Evolutionary conservation across 164 flowering plant species (phyloP).

Genomic region (Vitis amurensis): DNA sequence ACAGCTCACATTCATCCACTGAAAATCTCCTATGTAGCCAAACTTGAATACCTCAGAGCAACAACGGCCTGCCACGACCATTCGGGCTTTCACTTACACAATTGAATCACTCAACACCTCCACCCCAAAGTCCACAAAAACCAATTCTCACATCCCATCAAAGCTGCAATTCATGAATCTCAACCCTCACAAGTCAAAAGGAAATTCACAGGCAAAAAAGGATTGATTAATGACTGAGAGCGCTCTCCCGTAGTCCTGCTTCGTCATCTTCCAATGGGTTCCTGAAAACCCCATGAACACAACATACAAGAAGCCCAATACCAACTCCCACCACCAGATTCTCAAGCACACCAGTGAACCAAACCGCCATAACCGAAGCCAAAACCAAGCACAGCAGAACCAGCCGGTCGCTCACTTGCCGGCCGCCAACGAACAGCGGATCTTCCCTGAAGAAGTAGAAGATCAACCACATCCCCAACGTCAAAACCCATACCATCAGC

Average conservation of each 20-base stretch:
- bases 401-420: conserved; percentile 23
- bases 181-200: too few relatives aligned
- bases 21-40: too few relatives aligned
- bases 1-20: too few relatives aligned
- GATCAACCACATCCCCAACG: conserved; percentile 33
- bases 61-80: too few relatives aligned
- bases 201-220: background rate
- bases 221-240: conserved; percentile 2
- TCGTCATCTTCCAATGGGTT: conserved; percentile 34
- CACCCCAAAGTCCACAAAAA: too few relatives aligned
- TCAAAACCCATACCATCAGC: conserved; percentile 14
- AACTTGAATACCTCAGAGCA: too few relatives aligned
- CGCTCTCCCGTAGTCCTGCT: conserved; percentile 25
- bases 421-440: conserved; percentile 35
- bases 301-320: conserved; percentile 22
- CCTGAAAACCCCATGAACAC: conserved; percentile 31
- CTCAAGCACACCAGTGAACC: conserved; percentile 19
- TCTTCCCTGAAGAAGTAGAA: conserved; percentile 45
- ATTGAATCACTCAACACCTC: too few relatives aligned
- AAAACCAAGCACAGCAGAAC: conserved; percentile 22
- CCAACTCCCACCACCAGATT: conserved; percentile 21
- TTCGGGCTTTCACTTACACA: too few relatives aligned
- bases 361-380: conserved; percentile 14
- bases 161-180: too few relatives aligned
- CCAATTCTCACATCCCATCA: too few relatives aligned